A percentile compares a stretch with the other conserved stretches of the same genome.
Conservation (phyloP, 2,329 filamentous ascomycete species). For the Talaromyces sp. region DNA sequence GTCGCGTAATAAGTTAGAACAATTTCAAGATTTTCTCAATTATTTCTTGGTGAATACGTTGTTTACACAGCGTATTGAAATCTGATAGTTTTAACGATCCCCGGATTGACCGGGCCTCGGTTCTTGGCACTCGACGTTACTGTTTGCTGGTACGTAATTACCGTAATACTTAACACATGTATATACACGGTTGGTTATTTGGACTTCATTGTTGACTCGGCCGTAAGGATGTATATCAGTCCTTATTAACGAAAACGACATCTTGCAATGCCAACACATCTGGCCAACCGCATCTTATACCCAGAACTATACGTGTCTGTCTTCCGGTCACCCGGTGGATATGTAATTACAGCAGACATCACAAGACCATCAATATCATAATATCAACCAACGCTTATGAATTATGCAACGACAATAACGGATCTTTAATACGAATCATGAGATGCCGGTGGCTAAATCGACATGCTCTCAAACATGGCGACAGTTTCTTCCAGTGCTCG, state of each 20-base stretch:
- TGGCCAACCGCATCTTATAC: not conserved
- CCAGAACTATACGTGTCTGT: not conserved
- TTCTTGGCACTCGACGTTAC: not conserved
- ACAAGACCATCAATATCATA: not conserved
- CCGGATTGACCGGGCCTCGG: not conserved
- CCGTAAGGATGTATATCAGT: not conserved
- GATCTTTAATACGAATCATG: not conserved
- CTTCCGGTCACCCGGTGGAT: not conserved
- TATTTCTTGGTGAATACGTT: not conserved
- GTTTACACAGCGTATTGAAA: not conserved
- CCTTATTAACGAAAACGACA: not conserved
- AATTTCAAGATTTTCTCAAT: not conserved
- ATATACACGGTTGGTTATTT: not conserved
- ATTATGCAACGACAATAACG: not conserved
- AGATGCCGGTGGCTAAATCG: not conserved
- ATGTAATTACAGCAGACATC: not conserved
- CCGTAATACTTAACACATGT: not conserved
- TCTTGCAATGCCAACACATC: not conserved
- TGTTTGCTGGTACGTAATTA: not conserved
- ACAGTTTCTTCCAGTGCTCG: conserved; percentile 9
- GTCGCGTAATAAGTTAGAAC: too few species aligned
- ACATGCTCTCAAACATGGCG: conserved; percentile 11
- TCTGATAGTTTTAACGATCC: not conserved
- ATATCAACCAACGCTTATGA: not conserved
- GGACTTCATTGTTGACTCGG: not conserved